Conservation (phyloP, 2,329 filamentous ascomycete species). For the Colletotrichum viniferum region DNA sequence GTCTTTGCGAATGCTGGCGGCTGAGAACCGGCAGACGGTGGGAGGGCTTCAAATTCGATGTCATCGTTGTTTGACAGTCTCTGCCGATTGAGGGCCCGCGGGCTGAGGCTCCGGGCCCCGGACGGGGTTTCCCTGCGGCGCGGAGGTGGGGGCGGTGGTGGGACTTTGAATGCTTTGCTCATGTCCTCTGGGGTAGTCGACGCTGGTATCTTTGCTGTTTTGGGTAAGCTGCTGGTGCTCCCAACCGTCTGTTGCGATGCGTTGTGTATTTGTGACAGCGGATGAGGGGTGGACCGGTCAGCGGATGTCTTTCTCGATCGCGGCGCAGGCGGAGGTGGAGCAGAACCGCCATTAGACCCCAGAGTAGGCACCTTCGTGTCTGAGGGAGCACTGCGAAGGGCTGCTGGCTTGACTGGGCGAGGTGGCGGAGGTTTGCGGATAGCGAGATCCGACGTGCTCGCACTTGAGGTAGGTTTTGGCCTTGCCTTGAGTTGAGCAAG, state of each 20-base stretch:
- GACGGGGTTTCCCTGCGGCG: constrained; percentile 48
- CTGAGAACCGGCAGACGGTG: constrained; percentile 30
- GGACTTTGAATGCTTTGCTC: constrained; percentile 15
- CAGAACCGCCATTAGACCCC: not conserved
- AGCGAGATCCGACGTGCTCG: constrained; percentile 32
- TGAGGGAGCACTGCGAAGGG: constrained; percentile 52
- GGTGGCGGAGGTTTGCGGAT: constrained; percentile 37
- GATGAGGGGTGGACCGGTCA: constrained; percentile 35
- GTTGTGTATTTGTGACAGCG: constrained; percentile 45
- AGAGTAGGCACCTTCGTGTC: constrained; percentile 22
- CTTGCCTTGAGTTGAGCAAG: constrained; percentile 31
- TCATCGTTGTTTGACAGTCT: constrained; percentile 41
- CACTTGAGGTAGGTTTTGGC: constrained; percentile 18
- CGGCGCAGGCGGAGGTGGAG: constrained; percentile 34
- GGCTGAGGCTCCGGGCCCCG: constrained; percentile 34
- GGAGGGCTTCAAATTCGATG: constrained; percentile 45
- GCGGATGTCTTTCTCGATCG: constrained; percentile 37
- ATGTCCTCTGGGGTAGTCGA: not conserved
- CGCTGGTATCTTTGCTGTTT: not conserved
- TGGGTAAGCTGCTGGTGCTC: constrained; percentile 22
- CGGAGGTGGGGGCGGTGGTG: constrained; percentile 52
- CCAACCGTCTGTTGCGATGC: constrained; percentile 36
- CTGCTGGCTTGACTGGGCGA: constrained; percentile 61
- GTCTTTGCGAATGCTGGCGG: constrained; percentile 27
- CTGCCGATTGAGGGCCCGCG: constrained; percentile 33